Conservation (phyloP, 441 rosid genomes). For the Syzygium syzygioides region DNA sequence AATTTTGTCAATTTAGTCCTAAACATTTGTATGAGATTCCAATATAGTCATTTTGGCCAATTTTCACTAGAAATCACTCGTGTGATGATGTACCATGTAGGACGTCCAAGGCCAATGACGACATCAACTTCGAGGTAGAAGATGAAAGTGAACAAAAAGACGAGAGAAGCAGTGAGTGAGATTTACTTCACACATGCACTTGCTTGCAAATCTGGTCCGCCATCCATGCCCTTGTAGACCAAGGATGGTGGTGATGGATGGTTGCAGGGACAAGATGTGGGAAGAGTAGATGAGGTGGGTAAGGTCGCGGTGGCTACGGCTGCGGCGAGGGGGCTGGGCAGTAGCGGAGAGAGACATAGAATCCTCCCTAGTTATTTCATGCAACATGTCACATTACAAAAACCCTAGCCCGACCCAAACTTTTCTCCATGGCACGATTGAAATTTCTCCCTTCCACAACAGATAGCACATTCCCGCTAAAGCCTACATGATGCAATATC, state of each 20-base stretch:
- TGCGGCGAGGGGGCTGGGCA: not conserved
- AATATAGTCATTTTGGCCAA: accelerated
- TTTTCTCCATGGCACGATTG: not conserved
- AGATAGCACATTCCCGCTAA: too few relatives aligned
- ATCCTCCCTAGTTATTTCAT: not conserved
- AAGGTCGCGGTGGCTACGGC: too few relatives aligned
- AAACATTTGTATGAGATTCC: accelerated
- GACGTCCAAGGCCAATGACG: not conserved
- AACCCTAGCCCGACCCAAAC: not conserved
- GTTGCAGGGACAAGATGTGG: not conserved
- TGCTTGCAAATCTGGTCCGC: not conserved
- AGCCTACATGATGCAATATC: not conserved
- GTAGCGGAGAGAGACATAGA: not conserved
- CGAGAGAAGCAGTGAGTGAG: not conserved
- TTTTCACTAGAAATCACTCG: not conserved
- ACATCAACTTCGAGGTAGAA: not conserved
- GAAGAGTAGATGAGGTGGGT: not conserved
- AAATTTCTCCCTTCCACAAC: too few relatives aligned
- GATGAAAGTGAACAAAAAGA: not conserved
- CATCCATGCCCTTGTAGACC: not conserved
- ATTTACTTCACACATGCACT: not conserved
- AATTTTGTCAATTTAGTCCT: accelerated
- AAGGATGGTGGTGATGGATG: not conserved
- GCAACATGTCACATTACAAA: not conserved
- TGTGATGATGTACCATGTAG: accelerated